Evolutionary conservation across 306 rosid genomes (phyloP).

Genomic region (Lagenaria siceraria): DNA sequence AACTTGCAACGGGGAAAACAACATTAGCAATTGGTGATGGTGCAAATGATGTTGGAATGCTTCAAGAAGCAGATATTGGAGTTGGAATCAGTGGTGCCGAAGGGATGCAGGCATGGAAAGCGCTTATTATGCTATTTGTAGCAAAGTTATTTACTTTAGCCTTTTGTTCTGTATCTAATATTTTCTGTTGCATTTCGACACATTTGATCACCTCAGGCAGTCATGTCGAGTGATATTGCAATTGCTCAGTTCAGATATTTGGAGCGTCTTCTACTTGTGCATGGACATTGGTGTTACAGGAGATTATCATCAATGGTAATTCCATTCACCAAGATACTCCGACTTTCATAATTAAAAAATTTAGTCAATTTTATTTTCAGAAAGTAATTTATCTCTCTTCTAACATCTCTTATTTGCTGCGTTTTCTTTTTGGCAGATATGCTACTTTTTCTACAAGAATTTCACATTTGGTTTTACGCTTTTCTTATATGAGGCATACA

Average conservation of each 20-base stretch:
- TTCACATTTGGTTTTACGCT: constrained; percentile 76
- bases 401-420: constrained; percentile 8
- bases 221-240: constrained; percentile 98
- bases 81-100: constrained; percentile 93
- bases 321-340: background rate
- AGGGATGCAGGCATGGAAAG: constrained; percentile 85
- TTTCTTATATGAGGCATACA: constrained; percentile 73
- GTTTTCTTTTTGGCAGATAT: constrained; percentile 54
- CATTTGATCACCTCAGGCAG: constrained; percentile 47
- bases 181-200: background rate
- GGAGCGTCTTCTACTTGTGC: constrained; percentile 92
- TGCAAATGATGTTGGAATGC: constrained; percentile 99
- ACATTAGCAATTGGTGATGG: constrained; percentile 97
- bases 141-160: background rate
- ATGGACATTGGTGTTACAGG: constrained; percentile 99
- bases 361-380: background rate
- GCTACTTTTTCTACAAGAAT: constrained; percentile 95
- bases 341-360: background rate
- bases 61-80: constrained; percentile 99
- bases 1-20: constrained; percentile 77
- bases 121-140: background rate
- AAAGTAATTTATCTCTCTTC: background rate
- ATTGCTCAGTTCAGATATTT: constrained; percentile 88
- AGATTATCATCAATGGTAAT: constrained; percentile 87
- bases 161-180: constrained; percentile 3